Conservation (phyloP, 441 rosid genomes). For the Populus hybrid region DNA sequence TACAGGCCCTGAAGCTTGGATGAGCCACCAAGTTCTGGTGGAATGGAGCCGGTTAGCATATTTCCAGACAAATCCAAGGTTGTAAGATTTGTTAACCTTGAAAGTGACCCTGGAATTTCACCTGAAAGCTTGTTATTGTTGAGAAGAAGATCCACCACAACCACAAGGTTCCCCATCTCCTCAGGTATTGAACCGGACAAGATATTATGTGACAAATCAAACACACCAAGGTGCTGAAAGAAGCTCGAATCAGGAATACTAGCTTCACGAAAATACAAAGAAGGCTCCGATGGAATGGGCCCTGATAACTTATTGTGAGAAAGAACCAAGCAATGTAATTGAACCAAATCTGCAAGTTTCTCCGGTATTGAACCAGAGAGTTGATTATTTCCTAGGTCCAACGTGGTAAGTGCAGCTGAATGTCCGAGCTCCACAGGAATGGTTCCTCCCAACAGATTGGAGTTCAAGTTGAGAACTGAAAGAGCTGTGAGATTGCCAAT, state of each 20-base stretch:
- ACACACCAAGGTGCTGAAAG: constrained; percentile 81
- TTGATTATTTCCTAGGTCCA: constrained; percentile 80
- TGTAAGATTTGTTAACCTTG: constrained; percentile 57
- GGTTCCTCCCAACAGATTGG: constrained; percentile 56
- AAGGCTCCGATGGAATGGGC: constrained; percentile 52
- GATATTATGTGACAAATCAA: constrained; percentile 72
- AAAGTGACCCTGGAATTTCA: constrained; percentile 62
- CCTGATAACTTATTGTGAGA: constrained; percentile 77
- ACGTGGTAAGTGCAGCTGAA: constrained; percentile 60
- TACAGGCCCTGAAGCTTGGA: constrained; percentile 78
- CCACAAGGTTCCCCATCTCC: constrained; percentile 63
- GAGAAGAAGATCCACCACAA: constrained; percentile 60
- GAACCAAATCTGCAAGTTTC: constrained; percentile 48
- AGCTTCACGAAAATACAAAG: constrained; percentile 58
- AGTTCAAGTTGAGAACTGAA: constrained; percentile 66
- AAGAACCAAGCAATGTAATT: constrained; percentile 80
- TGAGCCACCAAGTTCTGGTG: constrained; percentile 51
- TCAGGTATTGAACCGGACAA: constrained; percentile 70
- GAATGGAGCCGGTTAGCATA: constrained; percentile 55
- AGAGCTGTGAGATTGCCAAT: constrained; percentile 61
- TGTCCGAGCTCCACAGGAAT: constrained; percentile 68
- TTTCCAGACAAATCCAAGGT: constrained; percentile 77
- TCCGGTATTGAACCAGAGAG: constrained; percentile 70
- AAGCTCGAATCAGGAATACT: constrained; percentile 73
- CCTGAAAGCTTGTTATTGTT: constrained; percentile 71